Evolutionary conservation across 2,329 filamentous ascomycete genomes (phyloP).

Genomic region (Paramyrothecium sp.): DNA sequence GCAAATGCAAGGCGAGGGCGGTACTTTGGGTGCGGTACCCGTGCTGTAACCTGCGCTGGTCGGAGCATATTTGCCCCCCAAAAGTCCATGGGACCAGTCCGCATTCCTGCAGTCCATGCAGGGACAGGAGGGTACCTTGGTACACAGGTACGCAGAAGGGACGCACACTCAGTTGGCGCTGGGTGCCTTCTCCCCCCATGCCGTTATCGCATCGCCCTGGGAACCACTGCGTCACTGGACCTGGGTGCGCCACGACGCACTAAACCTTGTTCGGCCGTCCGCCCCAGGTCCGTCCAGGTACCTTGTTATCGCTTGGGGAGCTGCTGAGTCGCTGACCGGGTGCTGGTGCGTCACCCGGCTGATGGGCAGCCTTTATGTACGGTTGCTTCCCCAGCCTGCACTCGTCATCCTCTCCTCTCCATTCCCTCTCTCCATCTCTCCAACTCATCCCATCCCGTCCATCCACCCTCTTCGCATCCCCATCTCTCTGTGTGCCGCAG

Average conservation of each 20-base stretch:
- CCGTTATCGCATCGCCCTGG: slow-evolving; percentile 33
- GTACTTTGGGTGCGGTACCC: too few relatives aligned
- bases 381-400: slow-evolving; percentile 17
- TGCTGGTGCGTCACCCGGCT: slow-evolving; percentile 30
- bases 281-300: slow-evolving; percentile 11
- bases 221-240: slow-evolving; percentile 21
- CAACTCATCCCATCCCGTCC: slow-evolving; percentile 7
- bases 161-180: background rate
- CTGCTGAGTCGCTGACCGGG: slow-evolving; percentile 14
- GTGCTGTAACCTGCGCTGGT: background rate
- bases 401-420: slow-evolving; percentile 22
- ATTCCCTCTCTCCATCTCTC: slow-evolving; percentile 19
- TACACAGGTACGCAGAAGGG: slow-evolving; percentile 11
- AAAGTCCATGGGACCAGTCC: background rate
- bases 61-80: background rate
- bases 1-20: too few relatives aligned
- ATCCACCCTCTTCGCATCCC: slow-evolving; percentile 16
- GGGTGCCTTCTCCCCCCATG: slow-evolving; percentile 9
- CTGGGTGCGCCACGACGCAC: slow-evolving; percentile 12
- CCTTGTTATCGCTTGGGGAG: slow-evolving; percentile 23
- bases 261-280: slow-evolving; percentile 19
- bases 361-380: slow-evolving; percentile 24
- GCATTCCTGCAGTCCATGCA: background rate
- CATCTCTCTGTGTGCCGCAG: slow-evolving; percentile 16
- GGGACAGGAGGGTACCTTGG: slow-evolving; percentile 15